Conservation (phyloP, 2,329 filamentous ascomycete genomes). For the Aspergillus eucalypticola region DNA sequence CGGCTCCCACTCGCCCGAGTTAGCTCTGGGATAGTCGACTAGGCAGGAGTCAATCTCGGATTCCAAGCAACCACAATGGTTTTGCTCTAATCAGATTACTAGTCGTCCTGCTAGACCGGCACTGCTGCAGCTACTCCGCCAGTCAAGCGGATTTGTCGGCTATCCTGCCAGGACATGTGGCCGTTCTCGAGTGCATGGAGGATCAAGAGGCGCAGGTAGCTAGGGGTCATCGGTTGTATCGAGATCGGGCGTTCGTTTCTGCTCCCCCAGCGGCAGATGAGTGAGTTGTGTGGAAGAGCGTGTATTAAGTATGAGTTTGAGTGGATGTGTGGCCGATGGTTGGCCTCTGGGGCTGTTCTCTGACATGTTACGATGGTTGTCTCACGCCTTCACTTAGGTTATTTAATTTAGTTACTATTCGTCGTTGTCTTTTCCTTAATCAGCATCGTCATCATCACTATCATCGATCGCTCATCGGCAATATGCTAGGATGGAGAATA, state of each 20-base stretch:
- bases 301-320: no score
- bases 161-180: conserved; percentile 27
- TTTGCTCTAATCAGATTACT: not conserved
- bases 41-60: conserved; percentile 1
- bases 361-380: not conserved
- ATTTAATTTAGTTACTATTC: no score
- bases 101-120: not conserved
- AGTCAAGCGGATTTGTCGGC: conserved; percentile 15
- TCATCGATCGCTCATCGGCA: not conserved
- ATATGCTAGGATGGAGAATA: not conserved
- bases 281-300: no score
- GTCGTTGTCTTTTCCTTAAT: no score
- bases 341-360: not conserved
- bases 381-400: not conserved
- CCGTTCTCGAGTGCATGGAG: conserved; percentile 26
- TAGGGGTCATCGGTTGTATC: conserved; percentile 14
- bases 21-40: not conserved
- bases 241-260: conserved; percentile 19
- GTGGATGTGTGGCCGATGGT: not conserved
- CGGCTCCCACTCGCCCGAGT: conserved; percentile 1
- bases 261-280: not conserved
- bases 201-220: conserved; percentile 17
- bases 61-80: not conserved
- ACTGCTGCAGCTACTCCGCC: conserved; percentile 13
- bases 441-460: not conserved